These are phyloP conservation scores for Talaromyces sp. DNA, from an alignment of 2,329 filamentous ascomycete species.

Conservation along the genomic window DNA sequence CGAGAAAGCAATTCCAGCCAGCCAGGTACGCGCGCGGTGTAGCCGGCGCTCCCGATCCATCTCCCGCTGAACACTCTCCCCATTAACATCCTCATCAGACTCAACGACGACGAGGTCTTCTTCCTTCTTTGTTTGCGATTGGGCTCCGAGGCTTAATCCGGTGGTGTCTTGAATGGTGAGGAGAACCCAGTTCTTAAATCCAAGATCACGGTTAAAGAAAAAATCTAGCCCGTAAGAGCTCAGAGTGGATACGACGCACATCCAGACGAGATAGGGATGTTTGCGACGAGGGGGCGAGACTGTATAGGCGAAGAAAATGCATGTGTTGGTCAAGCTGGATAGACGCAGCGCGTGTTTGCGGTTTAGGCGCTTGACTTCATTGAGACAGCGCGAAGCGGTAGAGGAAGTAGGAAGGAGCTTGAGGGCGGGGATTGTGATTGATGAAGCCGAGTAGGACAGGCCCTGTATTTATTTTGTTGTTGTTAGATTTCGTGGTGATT, in stretches of 20 bases:
- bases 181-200: constrained; percentile 43
- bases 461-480: constrained; percentile 59
- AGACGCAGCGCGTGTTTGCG: constrained; percentile 68
- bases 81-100: constrained; percentile 46
- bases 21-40: constrained; percentile 41
- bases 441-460: constrained; percentile 80
- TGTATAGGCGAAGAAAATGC: constrained; percentile 75
- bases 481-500: constrained; percentile 18
- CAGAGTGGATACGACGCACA: constrained; percentile 62
- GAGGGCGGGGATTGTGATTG: constrained; percentile 76
- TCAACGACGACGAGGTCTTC: constrained; percentile 44
- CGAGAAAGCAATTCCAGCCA: constrained; percentile 46
- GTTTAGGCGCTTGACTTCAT: constrained; percentile 65
- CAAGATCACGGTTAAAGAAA: constrained; percentile 70
- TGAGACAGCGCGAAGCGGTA: constrained; percentile 70
- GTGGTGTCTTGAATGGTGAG: constrained; percentile 48
- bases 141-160: constrained; percentile 17
- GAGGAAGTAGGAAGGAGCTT: constrained; percentile 77
- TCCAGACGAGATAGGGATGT: constrained; percentile 91
- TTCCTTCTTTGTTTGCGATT: constrained; percentile 33
- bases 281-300: constrained; percentile 73
- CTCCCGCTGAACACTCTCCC: constrained; percentile 48
- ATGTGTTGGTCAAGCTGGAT: constrained; percentile 67
- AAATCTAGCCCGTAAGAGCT: constrained; percentile 62
- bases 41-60: constrained; percentile 47